Conservation (phyloP, 768 basidiomycete species). For the Filobasidium wieringae region DNA sequence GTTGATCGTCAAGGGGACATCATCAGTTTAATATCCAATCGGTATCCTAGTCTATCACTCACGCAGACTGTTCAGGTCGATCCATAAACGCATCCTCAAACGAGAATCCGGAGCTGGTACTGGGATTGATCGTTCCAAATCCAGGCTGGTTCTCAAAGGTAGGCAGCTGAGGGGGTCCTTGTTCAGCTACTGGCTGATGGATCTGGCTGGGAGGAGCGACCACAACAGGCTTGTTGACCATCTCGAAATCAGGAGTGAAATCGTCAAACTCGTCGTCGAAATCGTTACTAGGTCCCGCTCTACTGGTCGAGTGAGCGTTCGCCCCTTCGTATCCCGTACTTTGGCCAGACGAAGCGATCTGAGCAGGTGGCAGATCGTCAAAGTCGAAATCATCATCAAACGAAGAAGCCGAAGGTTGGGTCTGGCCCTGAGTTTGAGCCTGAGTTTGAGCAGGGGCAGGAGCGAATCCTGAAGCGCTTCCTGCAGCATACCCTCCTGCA, state of each 20-base stretch:
- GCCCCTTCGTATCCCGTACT: too few relatives aligned
- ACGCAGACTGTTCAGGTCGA: neutral
- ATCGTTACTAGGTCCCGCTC: constrained; percentile 3
- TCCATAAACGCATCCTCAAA: constrained; percentile 44
- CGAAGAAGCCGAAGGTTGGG: constrained; percentile 27
- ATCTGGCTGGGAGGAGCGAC: too few relatives aligned
- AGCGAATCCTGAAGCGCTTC: constrained; percentile 2
- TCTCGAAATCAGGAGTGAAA: constrained; percentile 37
- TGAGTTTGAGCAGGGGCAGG: constrained; percentile 16
- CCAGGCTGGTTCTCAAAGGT: constrained; percentile 6
- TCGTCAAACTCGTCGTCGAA: constrained; percentile 40
- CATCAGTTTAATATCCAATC: too few relatives aligned
- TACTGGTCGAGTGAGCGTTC: neutral
- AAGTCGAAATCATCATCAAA: constrained; percentile 35
- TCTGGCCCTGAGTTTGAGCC: too few relatives aligned
- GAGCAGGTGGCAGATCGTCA: constrained; percentile 28
- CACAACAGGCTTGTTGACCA: constrained; percentile 18
- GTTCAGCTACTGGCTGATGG: neutral
- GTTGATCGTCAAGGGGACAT: too few relatives aligned
- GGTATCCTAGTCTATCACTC: constrained; percentile 8
- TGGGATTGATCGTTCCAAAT: neutral
- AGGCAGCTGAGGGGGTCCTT: constrained; percentile 4
- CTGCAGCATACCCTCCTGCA: neutral
- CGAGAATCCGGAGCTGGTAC: constrained; percentile 27
- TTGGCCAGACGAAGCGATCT: too few relatives aligned